Percentiles rank a stretch among this genome's conserved stretches.
phyloP scores from a whole-genome alignment of 495 filamentous ascomycete species.

The Sporormia fimetaria region DNA sequence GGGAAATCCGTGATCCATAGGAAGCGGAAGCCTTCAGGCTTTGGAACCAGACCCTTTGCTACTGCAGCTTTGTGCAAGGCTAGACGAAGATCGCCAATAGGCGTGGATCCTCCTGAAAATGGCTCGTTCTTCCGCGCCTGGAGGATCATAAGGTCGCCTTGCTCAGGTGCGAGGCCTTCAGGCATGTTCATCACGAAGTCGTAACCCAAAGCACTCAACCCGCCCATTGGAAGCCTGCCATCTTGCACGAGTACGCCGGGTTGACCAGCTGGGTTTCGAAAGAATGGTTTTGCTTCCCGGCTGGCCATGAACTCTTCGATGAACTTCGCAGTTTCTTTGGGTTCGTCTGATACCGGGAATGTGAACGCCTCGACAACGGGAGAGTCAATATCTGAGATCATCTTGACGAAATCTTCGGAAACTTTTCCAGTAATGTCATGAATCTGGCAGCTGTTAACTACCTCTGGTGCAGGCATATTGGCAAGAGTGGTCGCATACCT shows the following conservation, averaged over 20 bases:
- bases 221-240: slow-evolving; percentile 54
- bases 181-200: slow-evolving; percentile 52
- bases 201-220: slow-evolving; percentile 62
- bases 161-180: slow-evolving; percentile 41
- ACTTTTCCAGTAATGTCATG: slow-evolving; percentile 49
- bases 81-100: slow-evolving; percentile 64
- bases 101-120: slow-evolving; percentile 59
- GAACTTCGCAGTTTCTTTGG: slow-evolving; percentile 45
- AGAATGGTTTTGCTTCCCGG: slow-evolving; percentile 48
- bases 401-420: slow-evolving; percentile 53
- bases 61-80: slow-evolving; percentile 59
- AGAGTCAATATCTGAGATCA: slow-evolving; percentile 52
- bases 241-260: slow-evolving; percentile 70
- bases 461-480: neutral
- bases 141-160: slow-evolving; percentile 67
- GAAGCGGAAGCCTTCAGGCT: slow-evolving; percentile 49
- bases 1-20: slow-evolving; percentile 86
- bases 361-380: slow-evolving; percentile 65
- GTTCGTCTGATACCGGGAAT: slow-evolving; percentile 39
- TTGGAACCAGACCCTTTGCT: slow-evolving; percentile 42
- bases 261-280: slow-evolving; percentile 53
- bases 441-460: slow-evolving; percentile 40
- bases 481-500: slow-evolving; percentile 31
- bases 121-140: slow-evolving; percentile 59
- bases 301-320: slow-evolving; percentile 56